Percentiles rank a stretch among this genome's conserved stretches.
Conservation (phyloP, 1,139 yeast genomes). For the Yamadazyma trypodendri region DNA sequence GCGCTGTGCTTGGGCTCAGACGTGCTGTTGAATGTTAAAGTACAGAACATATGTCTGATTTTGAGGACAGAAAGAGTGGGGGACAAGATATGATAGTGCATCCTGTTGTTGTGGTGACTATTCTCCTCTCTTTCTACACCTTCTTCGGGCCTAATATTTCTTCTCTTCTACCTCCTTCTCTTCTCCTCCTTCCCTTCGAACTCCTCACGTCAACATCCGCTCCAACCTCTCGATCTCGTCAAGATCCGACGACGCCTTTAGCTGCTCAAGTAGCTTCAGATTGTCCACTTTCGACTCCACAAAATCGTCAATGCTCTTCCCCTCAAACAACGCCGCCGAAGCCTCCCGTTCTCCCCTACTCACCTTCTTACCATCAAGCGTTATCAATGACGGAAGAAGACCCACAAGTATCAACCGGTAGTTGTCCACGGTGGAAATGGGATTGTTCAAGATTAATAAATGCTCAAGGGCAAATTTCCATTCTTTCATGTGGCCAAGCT, state of each 20-base stretch:
- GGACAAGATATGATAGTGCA: too few species aligned
- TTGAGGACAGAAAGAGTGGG: too few species aligned
- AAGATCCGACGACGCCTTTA: constrained; percentile 63
- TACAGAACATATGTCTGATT: too few species aligned
- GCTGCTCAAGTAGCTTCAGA: constrained; percentile 46
- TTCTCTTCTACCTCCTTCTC: background rate
- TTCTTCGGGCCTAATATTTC: too few species aligned
- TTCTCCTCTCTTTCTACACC: too few species aligned
- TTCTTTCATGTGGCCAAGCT: constrained; percentile 38
- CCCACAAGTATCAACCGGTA: constrained; percentile 64
- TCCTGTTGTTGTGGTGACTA: too few species aligned
- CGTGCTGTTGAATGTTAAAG: too few species aligned
- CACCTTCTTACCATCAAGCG: constrained; percentile 68
- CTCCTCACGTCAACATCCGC: constrained; percentile 5
- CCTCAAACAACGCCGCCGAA: constrained; percentile 49
- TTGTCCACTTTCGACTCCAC: constrained; percentile 41
- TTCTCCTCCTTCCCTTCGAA: too few species aligned
- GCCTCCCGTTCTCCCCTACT: constrained; percentile 51
- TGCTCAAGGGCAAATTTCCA: constrained; percentile 40
- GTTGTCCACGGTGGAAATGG: constrained; percentile 49
- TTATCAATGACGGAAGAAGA: constrained; percentile 59
- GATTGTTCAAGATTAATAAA: constrained; percentile 61
- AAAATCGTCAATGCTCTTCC: constrained; percentile 8
- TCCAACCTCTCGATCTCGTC: constrained; percentile 78
- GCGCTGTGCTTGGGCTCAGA: too few species aligned